Evolutionary conservation across 192 early-diverging fungal genomes (phyloP).

Genomic region (Linnemannia zychae): DNA sequence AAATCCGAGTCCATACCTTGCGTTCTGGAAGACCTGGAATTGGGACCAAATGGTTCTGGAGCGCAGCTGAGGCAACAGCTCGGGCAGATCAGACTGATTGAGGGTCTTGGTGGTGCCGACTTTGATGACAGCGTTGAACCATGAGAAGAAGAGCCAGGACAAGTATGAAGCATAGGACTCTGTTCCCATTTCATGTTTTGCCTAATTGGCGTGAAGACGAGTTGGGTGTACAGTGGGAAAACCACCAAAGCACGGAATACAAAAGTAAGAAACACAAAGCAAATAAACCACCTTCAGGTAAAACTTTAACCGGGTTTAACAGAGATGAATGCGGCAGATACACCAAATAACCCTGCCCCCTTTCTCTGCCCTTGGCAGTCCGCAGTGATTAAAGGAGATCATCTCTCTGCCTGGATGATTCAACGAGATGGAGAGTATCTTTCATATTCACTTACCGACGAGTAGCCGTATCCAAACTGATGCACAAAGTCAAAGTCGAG

Average conservation of each 20-base stretch:
- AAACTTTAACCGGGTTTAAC: background rate
- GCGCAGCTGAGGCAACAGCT: constrained; percentile 40
- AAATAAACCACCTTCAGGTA: background rate
- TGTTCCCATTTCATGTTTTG: constrained; percentile 44
- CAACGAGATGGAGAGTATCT: background rate
- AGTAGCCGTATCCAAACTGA: constrained; percentile 45
- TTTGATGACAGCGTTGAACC: constrained; percentile 54
- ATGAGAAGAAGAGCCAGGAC: constrained; percentile 55
- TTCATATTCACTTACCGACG: constrained; percentile 32
- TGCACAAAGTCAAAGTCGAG: constrained; percentile 56
- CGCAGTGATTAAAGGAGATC: background rate
- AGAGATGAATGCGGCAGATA: too few relatives aligned
- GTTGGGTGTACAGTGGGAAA: background rate
- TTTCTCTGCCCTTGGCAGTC: background rate
- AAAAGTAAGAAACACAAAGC: background rate
- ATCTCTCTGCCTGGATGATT: background rate
- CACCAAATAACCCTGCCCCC: background rate
- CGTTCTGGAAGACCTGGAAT: constrained; percentile 40
- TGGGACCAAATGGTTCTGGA: constrained; percentile 54
- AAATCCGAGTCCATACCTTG: constrained; percentile 7
- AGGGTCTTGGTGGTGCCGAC: constrained; percentile 55
- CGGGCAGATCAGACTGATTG: constrained; percentile 56
- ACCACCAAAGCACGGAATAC: background rate
- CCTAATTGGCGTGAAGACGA: constrained; percentile 6
- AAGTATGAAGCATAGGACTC: constrained; percentile 53